Conservation (phyloP, 495 filamentous ascomycete genomes). For the Penicillium taxi region DNA sequence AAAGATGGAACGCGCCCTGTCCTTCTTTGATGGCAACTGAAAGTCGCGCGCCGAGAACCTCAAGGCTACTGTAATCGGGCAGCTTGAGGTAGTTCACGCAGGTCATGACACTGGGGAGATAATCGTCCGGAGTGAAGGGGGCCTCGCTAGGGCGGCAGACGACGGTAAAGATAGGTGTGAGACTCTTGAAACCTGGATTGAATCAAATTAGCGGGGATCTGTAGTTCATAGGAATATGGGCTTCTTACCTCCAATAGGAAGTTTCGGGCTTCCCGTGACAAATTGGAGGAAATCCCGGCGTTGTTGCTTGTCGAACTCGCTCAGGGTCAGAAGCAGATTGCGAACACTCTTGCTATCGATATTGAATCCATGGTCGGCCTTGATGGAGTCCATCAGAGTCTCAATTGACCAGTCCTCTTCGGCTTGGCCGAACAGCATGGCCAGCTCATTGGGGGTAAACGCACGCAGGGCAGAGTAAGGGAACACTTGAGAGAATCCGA, state of each 20-base stretch:
- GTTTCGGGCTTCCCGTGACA: slow-evolving; percentile 94
- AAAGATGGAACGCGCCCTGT: slow-evolving; percentile 98
- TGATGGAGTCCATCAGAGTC: slow-evolving; percentile 96
- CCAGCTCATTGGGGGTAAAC: slow-evolving; percentile 95
- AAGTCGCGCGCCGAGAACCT: slow-evolving; percentile 66
- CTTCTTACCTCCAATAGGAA: slow-evolving; percentile 87
- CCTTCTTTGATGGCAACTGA: slow-evolving; percentile 88
- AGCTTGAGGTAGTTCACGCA: slow-evolving; percentile 99
- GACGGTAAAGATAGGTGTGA: slow-evolving; percentile 97
- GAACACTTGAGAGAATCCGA: slow-evolving; percentile 94
- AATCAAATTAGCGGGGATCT: slow-evolving; percentile 12
- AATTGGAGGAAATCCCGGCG: slow-evolving; percentile 97
- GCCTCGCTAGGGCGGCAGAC: slow-evolving; percentile 97
- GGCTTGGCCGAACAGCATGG: slow-evolving; percentile 87
- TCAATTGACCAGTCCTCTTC: slow-evolving; percentile 98
- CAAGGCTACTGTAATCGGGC: slow-evolving; percentile 82
- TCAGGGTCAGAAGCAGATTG: slow-evolving; percentile 93
- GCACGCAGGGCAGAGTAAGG: slow-evolving; percentile 86
- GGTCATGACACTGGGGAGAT: slow-evolving; percentile 97
- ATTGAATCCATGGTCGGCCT: slow-evolving; percentile 99
- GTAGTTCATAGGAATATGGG: slow-evolving; percentile 19
- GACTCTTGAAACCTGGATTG: slow-evolving; percentile 77
- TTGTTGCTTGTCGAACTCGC: slow-evolving; percentile 64
- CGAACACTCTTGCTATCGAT: slow-evolving; percentile 97
- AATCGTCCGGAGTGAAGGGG: slow-evolving; percentile 91